phyloP scores from a whole-genome alignment of 257 asterid species.

The Nemophila menziesii region DNA sequence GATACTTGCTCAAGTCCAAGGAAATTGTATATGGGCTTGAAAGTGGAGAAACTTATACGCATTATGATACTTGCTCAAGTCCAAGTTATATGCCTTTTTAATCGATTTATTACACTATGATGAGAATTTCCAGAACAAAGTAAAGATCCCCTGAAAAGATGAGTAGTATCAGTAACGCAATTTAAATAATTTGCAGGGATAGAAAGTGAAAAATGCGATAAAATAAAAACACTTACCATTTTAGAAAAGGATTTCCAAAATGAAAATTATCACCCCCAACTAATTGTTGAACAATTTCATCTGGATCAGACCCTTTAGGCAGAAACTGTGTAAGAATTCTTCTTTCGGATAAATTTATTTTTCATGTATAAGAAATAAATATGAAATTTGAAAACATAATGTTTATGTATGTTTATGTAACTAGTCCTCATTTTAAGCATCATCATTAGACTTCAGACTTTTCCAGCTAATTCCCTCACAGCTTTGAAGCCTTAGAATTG shows the following conservation, averaged over 20 bases:
- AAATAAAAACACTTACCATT: constrained; percentile 53
- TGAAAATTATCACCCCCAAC: constrained; percentile 68
- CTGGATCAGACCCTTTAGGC: constrained; percentile 52
- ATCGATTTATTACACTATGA: constrained; percentile 48
- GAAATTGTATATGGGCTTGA: too few species aligned
- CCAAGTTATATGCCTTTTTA: constrained; percentile 50
- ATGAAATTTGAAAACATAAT: too few species aligned
- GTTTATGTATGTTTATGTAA: too few species aligned
- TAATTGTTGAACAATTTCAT: constrained; percentile 42
- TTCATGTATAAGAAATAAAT: too few species aligned
- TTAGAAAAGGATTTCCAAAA: constrained; percentile 70
- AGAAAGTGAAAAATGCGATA: neutral
- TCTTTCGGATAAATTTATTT: too few species aligned
- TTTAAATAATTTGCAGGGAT: neutral
- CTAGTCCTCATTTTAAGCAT: too few species aligned
- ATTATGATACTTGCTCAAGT: constrained; percentile 55
- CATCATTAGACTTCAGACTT: too few species aligned
- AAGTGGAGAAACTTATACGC: too few species aligned
- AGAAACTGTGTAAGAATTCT: constrained; percentile 50
- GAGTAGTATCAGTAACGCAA: too few species aligned
- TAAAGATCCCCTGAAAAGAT: constrained; percentile 63
- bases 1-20: too few species aligned
- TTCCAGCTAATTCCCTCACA: too few species aligned
- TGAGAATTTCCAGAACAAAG: constrained; percentile 70
- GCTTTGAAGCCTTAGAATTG: too few species aligned